Percentiles rank a stretch among this genome's conserved stretches.
Evolutionary conservation across 352 stramenopile genomes (phyloP).

Genomic region (Globisporangium rhizosaccharum): DNA sequence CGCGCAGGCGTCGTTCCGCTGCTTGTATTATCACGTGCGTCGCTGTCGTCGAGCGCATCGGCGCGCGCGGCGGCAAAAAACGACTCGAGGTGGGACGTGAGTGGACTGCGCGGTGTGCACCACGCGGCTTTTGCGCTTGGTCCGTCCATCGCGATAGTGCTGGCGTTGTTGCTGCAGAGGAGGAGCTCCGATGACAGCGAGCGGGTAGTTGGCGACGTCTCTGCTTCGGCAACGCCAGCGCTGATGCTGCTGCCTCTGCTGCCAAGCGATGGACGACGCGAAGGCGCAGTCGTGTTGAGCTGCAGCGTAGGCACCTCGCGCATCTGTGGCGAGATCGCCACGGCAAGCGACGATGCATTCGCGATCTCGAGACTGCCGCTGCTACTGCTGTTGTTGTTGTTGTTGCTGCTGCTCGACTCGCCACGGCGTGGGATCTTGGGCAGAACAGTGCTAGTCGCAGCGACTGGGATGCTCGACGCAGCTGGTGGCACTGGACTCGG

Average conservation of each 20-base stretch:
- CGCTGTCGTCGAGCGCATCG: not conserved
- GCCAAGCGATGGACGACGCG: not conserved
- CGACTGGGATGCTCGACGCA: not conserved
- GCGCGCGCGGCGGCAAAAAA: constrained; percentile 26
- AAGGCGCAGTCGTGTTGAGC: constrained; percentile 1
- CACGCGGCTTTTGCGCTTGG: constrained; percentile 39
- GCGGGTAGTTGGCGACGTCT: constrained; percentile 31
- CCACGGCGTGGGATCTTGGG: constrained; percentile 28
- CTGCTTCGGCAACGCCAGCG: constrained; percentile 7
- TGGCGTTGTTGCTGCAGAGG: constrained; percentile 7
- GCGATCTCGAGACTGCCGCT: constrained; percentile 6
- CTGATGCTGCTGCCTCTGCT: constrained; percentile 1
- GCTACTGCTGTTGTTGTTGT: constrained; percentile 16
- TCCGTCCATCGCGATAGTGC: not conserved
- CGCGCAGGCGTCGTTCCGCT: constrained; percentile 24
- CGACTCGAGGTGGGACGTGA: constrained; percentile 21
- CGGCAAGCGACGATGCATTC: constrained; percentile 10
- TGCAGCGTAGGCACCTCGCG: constrained; percentile 18
- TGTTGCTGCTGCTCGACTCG: constrained; percentile 1
- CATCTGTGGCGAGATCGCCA: constrained; percentile 23
- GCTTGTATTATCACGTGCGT: not conserved
- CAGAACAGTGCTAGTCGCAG: constrained; percentile 20
- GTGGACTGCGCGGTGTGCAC: constrained; percentile 47
- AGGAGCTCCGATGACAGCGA: constrained; percentile 10
- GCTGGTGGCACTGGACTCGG: constrained; percentile 14